Evolutionary conservation across 306 rosid genomes (phyloP), one percentile per base, ranked within the genome.

Genomic region (Prunus campanulata): DNA sequence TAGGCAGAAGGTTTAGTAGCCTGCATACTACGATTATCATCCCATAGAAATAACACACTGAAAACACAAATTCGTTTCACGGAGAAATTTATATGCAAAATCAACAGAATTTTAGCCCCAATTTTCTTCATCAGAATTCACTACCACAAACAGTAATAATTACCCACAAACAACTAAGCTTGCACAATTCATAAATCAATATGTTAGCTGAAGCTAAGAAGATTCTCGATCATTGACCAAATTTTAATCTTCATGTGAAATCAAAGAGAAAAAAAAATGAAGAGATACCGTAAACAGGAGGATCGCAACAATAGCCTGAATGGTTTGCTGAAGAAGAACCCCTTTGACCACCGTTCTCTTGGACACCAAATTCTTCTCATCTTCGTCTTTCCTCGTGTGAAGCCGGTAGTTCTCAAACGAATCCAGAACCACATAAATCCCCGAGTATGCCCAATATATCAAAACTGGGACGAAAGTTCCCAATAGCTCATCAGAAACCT

Each of bases 361-460:
- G 11, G 98, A 81, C 2, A 92, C 99, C 92, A 86, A 85, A 83
- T 96, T 96, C 93, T 92, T 96, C 83, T 96, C 98, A 30, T 87
- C 93, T 83, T 96, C 98, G 29, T 91, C 97, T 78, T 85, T 85
- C 86, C 71, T 84, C 2, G 97, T 79, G 82, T 96, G 99, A 71
- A 96, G 82, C 25, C 99, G 85, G 65, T 86, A 91, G 64, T 83
- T 87, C 49, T 93, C 96, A 61, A 87, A 88, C 51, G 86, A 87
- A 13, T 91, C 99, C 29, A 96, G 77, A 39, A 87, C 77, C 71
- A 81, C 85, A 71, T 96, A 96, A 81, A 88, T 74, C 69, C 98
- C 98, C 16, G 98, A 92, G 83, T 91, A 92, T 35, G 79, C 61
- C 98, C 99, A 96, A 82, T 96, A 92, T 47, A 91, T 86, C 66